Evolutionary conservation across 2,329 filamentous ascomycete species (phyloP).

Genomic region (Colletotrichum somersetense): DNA sequence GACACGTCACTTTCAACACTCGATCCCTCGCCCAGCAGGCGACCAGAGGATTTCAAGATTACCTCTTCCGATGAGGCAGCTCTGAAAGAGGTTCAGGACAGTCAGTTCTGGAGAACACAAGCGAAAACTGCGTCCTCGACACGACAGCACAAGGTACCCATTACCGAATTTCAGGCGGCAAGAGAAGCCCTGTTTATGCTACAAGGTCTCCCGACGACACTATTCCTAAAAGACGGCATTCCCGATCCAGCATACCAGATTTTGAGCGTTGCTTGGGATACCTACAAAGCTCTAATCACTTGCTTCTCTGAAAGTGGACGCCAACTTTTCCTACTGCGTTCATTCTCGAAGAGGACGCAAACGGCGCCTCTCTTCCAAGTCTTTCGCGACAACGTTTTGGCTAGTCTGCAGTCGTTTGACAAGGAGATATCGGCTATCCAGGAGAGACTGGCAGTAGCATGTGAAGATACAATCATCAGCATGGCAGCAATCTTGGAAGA

Average conservation of each 20-base stretch:
- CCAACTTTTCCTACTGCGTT: constrained; percentile 60
- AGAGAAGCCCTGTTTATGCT: constrained; percentile 82
- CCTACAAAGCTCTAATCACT: constrained; percentile 61
- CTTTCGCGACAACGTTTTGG: constrained; percentile 74
- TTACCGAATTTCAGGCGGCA: constrained; percentile 40
- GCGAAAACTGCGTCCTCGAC: constrained; percentile 5
- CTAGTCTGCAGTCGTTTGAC: constrained; percentile 71
- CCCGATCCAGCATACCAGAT: constrained; percentile 61
- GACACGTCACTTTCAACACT: constrained; percentile 53
- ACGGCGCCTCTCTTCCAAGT: constrained; percentile 74
- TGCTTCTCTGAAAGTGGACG: constrained; percentile 62
- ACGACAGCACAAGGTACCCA: constrained; percentile 36
- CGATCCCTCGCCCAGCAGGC: constrained; percentile 48
- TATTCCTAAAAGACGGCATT: constrained; percentile 68
- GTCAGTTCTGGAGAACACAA: constrained; percentile 61
- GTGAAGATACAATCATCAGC: constrained; percentile 71
- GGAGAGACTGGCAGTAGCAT: constrained; percentile 66
- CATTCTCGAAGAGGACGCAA: constrained; percentile 59
- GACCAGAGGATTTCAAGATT: constrained; percentile 50
- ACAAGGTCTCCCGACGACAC: constrained; percentile 78
- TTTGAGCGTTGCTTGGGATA: constrained; percentile 61
- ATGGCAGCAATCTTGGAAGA: constrained; percentile 72
- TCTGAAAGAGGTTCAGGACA: constrained; percentile 52
- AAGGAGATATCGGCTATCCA: constrained; percentile 70
- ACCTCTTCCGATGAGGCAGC: constrained; percentile 49